Base-by-base conservation (phyloP, 108 stramenopile genomes). In the Phaeodactylum tricornutum region DNA sequence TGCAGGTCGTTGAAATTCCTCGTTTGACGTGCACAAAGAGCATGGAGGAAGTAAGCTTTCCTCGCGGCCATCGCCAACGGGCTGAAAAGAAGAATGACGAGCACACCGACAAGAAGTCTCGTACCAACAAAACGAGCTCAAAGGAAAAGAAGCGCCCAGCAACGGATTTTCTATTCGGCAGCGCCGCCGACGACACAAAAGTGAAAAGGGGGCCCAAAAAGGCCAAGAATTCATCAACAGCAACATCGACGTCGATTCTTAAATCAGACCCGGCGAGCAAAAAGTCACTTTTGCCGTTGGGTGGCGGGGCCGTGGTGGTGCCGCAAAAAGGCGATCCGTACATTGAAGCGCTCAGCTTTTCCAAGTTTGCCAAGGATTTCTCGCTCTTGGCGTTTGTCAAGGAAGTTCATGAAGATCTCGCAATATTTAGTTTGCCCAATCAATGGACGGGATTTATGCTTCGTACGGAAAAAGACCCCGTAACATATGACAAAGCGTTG, bases 381-480 rank as follows among this genome's bases (percentile, higher is more conserved):
- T 77, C 77, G 33, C 41, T 91, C 0, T 54, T 91, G 42, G 84
- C 71, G 0, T 50, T 66, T 28, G 59, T 91, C 2, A 50, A 74
- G 17, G 81, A 86, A 62, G 65, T 91, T 12, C 66, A 60, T 30
- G 60, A 69, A 12, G 79, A 84, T 22, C 79, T 77, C 71, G 70
- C 71, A 7, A 63, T 86, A 24, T 55, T 91, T 23, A 42, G 53
- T 3, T 48, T 91, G 47, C 88, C 88, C 7, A 80, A 71, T 43
- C 70, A 79, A 41, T 59, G 85, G 50, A 81, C 74, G 22, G 88
- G 83, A 26, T 91, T 79, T 65, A 70, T 91, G 24, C 43, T 78
- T 27, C 62, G 47, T 42, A 21, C 52, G 43, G 47, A 57, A 26
- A 40, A 46, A 22, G 15, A 42, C n/a, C 31, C 25, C n/a, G 31